Base-by-base conservation (phyloP, 768 basidiomycete species). In the Lentinus tigrinus region DNA sequence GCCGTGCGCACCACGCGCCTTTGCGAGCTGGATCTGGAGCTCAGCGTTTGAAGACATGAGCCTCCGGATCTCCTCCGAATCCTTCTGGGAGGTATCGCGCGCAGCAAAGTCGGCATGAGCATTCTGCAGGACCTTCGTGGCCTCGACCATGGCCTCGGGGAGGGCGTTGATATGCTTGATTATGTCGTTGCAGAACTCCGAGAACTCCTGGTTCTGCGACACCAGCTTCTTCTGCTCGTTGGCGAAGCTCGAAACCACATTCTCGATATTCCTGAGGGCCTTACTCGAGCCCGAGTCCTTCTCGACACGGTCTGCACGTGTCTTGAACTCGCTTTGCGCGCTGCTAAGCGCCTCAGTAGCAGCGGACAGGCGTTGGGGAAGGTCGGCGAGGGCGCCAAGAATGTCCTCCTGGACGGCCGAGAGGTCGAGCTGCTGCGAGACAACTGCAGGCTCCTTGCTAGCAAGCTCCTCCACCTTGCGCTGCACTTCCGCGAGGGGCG, bases 1-100 rank as follows among this genome's bases (percentile, higher is more conserved):
- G 0, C 90, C 89, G 64, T 91, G 86, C 14, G 85, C 84, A 21
- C 85, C 83, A 52, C 89, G 87, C 49, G 91, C 88, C 72, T 90
- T 91, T 13, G 84, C 81, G 11, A 93, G 65, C 65, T 91, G 87
- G 34, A 85, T 74, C 65, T 91, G 89, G 48, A 84, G 77, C 7
- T 93, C 91, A 8, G 81, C 74, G 68, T 90, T 91, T 17, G 77
- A 65, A 1, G 64, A 57, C 57, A 72, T 73, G 40, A 83, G 62
- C 58, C 81, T 83, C 43, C 85, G 83, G 56, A 90, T 75, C 52
- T 93, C 89, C 10, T 91, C 88, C 27, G 85, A 69, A 64, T 92
- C 88, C 47, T 79, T 81, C 67, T 82, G 83, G 26, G 78, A 75
- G 8, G 76, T 75, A 59, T 85, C 82, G 17, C 80, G 81, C 3